These are phyloP conservation scores for Eucommia ulmoides DNA, from an alignment of 257 asterid species.

Conservation along the genomic window DNA sequence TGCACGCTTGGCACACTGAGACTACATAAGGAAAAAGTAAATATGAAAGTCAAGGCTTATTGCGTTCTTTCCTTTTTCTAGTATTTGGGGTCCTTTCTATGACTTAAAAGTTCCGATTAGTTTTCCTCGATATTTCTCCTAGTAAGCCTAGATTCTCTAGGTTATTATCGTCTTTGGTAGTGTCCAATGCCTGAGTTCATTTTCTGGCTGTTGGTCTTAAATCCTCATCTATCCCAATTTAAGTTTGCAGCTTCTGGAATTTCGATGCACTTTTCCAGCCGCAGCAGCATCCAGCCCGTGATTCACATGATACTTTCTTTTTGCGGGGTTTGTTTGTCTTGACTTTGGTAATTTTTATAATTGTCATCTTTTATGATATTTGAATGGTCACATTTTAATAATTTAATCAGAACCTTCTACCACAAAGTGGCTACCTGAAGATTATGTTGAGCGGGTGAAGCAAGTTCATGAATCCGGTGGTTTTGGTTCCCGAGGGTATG, in stretches of 20 bases:
- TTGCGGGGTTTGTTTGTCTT: constrained; percentile 47
- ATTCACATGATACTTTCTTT: constrained; percentile 97
- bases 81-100: too few relatives aligned
- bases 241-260: constrained; percentile 75
- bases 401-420: constrained; percentile 61
- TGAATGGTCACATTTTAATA: constrained; percentile 1
- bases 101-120: too few relatives aligned
- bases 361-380: constrained; percentile 10
- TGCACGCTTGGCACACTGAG: too few relatives aligned
- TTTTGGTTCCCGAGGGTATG: constrained; percentile 92
- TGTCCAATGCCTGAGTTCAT: too few relatives aligned
- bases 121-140: too few relatives aligned
- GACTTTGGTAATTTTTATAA: constrained; percentile 8
- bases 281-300: constrained; percentile 99
- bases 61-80: too few relatives aligned
- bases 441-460: constrained; percentile 84
- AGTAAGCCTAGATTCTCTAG: too few relatives aligned
- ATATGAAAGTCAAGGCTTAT: too few relatives aligned
- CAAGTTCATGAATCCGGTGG: constrained; percentile 85
- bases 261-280: constrained; percentile 99
- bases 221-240: constrained; percentile 4
- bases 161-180: too few relatives aligned
- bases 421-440: constrained; percentile 76
- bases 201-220: not conserved
- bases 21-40: too few relatives aligned